Base-by-base conservation (phyloP, 768 basidiomycete genomes). In the Gloeopeniophorella convolvens region DNA sequence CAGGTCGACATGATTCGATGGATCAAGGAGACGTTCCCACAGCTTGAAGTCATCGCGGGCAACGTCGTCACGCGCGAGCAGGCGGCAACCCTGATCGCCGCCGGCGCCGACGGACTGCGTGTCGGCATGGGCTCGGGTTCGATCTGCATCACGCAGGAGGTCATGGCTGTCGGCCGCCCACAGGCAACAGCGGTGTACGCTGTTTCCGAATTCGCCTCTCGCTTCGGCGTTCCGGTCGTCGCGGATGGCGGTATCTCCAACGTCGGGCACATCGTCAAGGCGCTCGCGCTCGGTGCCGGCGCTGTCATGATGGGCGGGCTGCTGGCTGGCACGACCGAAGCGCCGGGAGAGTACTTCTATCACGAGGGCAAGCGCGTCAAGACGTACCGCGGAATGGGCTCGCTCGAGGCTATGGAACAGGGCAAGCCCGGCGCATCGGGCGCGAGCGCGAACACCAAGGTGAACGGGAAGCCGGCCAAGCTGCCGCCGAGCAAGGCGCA, bases 271-370 rank as follows among this genome's bases (percentile, higher is more conserved):
- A 87, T 98, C 59, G 92, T 97, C 64, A 99, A 99, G 72, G 96
- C 96, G 3, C 73, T 98, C 40, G 74, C 93, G 1, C 79, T 98
- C 12, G 96, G 96, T 44, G 96, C 95, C 3, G 83, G 85, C 20
- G 94, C 92, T 3, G 93, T 98, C 45, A 98, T 98, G 96, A 97
- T 99, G 96, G 96, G 96, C 37, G 85, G 91, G 8, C 69, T 98
- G 41, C 75, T 99, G 23, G 96, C 96, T 2, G 95, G 95, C 26
- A 98, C 96, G 30, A 84, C 90, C 55, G 95, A 99, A 68, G 91
- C 93, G 0, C 96, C 96, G 0, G 96, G 96, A 60, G 93, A 98
- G 71, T 99, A 96, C 74, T 98, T 96, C 68, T 99, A 95, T 70
- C 94, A 98, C 63, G 94, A 97, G 57, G 96, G 96, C 56, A 96